phyloP scores from a whole-genome alignment of 768 basidiomycete genomes.

The Xanthoconium stramineum region DNA sequence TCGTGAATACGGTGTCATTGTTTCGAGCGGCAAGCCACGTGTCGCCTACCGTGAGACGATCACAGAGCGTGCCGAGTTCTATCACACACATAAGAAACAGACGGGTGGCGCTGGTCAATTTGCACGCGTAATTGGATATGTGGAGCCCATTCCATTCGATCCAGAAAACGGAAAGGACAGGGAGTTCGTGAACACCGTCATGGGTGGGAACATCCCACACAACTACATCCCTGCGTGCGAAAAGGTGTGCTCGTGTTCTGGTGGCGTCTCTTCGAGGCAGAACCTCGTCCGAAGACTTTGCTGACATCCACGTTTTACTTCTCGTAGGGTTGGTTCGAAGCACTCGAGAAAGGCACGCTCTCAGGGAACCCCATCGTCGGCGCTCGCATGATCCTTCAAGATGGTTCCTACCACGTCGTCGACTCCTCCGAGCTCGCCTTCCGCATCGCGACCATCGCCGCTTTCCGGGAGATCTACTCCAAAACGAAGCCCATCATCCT shows the following conservation, averaged over 20 bases:
- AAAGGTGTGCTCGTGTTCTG: constrained; percentile 51
- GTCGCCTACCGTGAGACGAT: constrained; percentile 98
- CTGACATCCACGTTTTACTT: not conserved
- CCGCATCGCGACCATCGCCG: constrained; percentile 84
- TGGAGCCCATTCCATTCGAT: constrained; percentile 83
- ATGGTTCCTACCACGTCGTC: constrained; percentile 89
- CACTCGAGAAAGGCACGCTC: constrained; percentile 84
- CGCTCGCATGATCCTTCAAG: constrained; percentile 81
- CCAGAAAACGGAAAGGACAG: constrained; percentile 77
- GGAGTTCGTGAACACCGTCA: constrained; percentile 82
- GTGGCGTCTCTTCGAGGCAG: not conserved
- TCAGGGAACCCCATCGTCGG: constrained; percentile 87
- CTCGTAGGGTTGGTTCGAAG: constrained; percentile 87
- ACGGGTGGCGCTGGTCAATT: constrained; percentile 97
- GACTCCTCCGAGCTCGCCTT: constrained; percentile 98
- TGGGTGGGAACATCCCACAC: constrained; percentile 89
- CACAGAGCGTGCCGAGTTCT: constrained; percentile 75
- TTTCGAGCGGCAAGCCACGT: constrained; percentile 90
- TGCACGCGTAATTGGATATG: constrained; percentile 84
- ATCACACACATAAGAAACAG: constrained; percentile 97
- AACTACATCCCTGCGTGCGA: constrained; percentile 94
- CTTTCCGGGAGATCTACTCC: constrained; percentile 87
- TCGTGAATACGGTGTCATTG: constrained; percentile 93
- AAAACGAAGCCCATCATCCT: constrained; percentile 77
- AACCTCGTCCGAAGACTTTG: not conserved